These are phyloP conservation scores for Chrysoporthe deuterocubensis DNA, from an alignment of 2,329 filamentous ascomycete genomes.

Conservation along the genomic window DNA sequence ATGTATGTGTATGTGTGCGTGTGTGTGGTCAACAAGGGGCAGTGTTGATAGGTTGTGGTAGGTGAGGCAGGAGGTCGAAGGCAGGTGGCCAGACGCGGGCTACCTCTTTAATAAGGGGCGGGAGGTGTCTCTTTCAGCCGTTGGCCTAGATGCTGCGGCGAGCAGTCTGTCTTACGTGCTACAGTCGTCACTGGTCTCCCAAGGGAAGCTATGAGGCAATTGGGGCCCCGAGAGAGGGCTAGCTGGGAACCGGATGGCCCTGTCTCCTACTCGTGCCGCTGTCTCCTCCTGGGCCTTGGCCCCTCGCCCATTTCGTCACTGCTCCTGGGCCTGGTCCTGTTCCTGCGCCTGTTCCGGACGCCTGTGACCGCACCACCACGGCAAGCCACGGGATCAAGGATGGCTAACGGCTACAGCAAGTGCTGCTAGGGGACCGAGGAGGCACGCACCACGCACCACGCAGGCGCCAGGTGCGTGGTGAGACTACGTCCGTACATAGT, in stretches of 20 bases:
- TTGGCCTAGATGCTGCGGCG: background rate
- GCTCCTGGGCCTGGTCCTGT: background rate
- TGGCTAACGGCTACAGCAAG: background rate
- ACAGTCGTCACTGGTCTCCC: constrained; percentile 27
- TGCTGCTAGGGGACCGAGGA: too few species aligned
- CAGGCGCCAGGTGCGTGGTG: too few species aligned
- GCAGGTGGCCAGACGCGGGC: constrained; percentile 9
- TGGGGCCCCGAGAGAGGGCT: constrained; percentile 1
- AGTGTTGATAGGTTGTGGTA: constrained; percentile 11
- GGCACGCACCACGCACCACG: background rate
- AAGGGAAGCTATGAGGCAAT: constrained; percentile 28
- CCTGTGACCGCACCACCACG: background rate
- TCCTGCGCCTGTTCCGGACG: constrained; percentile 8
- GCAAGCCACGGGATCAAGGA: constrained; percentile 6
- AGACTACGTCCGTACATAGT: too few species aligned
- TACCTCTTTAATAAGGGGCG: constrained; percentile 18
- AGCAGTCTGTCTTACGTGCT: constrained; percentile 26
- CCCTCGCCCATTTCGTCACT: constrained; percentile 27
- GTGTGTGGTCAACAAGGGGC: background rate
- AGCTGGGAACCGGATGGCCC: background rate
- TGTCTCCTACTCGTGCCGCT: background rate
- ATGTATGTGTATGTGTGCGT: constrained; percentile 3
- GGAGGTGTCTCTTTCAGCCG: background rate
- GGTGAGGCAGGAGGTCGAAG: background rate
- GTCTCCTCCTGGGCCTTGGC: background rate